Conservation (phyloP, 169 alveolate species). For the Cryptosporidium viatorum region DNA sequence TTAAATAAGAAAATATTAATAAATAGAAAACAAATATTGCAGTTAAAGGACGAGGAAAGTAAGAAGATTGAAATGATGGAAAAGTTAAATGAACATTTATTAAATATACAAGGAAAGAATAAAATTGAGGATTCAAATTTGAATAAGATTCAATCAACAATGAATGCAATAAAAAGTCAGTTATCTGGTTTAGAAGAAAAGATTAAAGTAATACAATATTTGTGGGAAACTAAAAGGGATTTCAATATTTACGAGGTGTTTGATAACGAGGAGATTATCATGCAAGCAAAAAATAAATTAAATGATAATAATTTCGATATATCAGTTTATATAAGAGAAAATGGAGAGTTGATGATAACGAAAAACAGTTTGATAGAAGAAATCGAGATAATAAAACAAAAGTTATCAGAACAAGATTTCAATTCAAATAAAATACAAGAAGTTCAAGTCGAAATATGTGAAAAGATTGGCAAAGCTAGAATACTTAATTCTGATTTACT, state of each 20-base stretch:
- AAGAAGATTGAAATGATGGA: background rate
- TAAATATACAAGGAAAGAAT: background rate
- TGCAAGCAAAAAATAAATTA: background rate
- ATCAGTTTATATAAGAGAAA: conserved; percentile 9
- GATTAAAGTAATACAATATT: background rate
- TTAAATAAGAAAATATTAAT: conserved; percentile 20
- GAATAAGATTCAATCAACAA: background rate
- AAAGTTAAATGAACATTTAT: conserved; percentile 3
- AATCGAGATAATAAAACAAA: conserved; percentile 21
- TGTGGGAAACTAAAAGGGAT: conserved; percentile 3
- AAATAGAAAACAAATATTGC: conserved; percentile 1
- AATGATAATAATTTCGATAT: background rate
- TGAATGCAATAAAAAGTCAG: conserved; percentile 20
- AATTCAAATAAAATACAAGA: background rate
- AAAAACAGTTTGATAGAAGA: conserved; percentile 11
- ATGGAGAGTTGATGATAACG: background rate
- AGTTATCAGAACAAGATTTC: conserved; percentile 25
- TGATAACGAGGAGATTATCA: conserved; percentile 7
- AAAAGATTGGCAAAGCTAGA: conserved; percentile 20
- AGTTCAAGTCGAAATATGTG: background rate
- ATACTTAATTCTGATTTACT: conserved; percentile 16
- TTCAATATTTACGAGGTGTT: conserved; percentile 1
- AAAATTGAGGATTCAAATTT: conserved; percentile 7
- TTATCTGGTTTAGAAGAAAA: conserved; percentile 17
- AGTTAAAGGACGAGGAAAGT: conserved; percentile 10